These are phyloP conservation scores for Schizosaccharomyces lindneri DNA, from an alignment of 805 yeast genomes.

Conservation along the genomic window DNA sequence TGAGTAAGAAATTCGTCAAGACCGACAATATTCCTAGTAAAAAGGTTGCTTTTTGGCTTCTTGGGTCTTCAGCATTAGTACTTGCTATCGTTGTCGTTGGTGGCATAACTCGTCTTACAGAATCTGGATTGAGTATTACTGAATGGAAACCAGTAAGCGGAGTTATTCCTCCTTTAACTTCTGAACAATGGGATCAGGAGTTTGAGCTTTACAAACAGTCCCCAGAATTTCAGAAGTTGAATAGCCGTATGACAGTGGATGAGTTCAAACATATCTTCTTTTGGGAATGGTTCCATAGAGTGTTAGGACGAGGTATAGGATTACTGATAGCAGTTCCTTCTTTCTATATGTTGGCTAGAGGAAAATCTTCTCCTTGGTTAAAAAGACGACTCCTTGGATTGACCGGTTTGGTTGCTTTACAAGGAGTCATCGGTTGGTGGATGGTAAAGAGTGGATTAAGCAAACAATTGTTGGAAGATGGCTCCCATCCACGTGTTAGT, in stretches of 20 bases:
- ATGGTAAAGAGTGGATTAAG: conserved; percentile 93
- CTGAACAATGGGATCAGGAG: conserved; percentile 66
- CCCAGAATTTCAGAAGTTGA: conserved; percentile 76
- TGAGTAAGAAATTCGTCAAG: neutral
- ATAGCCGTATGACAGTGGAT: conserved; percentile 68
- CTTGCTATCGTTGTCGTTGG: conserved; percentile 93
- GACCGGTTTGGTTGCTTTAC: conserved; percentile 60
- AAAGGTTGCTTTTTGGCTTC: conserved; percentile 60
- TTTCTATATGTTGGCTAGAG: conserved; percentile 43
- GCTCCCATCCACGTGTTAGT: conserved; percentile 74
- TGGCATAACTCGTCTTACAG: conserved; percentile 84
- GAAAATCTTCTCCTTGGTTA: conserved; percentile 40
- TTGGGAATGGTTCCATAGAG: conserved; percentile 95
- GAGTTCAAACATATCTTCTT: conserved; percentile 84
- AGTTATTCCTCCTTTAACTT: conserved; percentile 60
- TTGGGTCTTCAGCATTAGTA: conserved; percentile 67
- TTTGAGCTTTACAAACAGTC: conserved; percentile 57
- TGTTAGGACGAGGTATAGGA: conserved; percentile 83
- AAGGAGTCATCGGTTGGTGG: conserved; percentile 98
- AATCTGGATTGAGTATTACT: conserved; percentile 83
- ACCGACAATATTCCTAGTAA: neutral
- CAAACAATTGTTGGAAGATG: conserved; percentile 42
- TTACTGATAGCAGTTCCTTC: conserved; percentile 65
- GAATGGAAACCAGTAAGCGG: conserved; percentile 99
- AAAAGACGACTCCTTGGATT: conserved; percentile 46